These are phyloP conservation scores for Gossypium lobatum DNA, from an alignment of 441 rosid species.

Conservation along the genomic window DNA sequence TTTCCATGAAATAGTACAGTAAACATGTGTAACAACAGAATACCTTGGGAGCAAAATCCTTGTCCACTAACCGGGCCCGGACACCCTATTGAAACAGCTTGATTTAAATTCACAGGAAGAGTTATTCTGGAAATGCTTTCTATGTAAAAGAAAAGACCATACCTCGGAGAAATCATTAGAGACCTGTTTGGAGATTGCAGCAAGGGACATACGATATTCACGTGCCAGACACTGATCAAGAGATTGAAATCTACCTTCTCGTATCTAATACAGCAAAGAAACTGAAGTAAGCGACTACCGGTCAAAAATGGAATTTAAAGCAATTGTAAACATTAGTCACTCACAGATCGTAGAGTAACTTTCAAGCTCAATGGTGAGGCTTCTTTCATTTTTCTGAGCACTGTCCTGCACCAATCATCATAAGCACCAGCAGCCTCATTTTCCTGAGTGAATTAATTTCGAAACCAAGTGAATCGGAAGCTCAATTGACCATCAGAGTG, in stretches of 20 bases:
- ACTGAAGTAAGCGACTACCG: neutral
- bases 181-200: constrained; percentile 44
- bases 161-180: constrained; percentile 75
- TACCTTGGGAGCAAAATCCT: constrained; percentile 94
- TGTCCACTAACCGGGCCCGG: constrained; percentile 68
- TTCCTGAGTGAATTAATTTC: constrained; percentile 36
- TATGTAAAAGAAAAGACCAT: constrained; percentile 7
- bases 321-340: constrained; percentile 13
- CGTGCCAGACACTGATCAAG: constrained; percentile 82
- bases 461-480: neutral
- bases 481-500: neutral
- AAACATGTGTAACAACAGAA: neutral
- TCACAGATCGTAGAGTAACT: constrained; percentile 72
- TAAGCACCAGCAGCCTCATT: constrained; percentile 41
- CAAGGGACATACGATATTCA: constrained; percentile 64
- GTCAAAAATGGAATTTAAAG: constrained; percentile 13
- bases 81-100: constrained; percentile 45
- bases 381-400: constrained; percentile 56
- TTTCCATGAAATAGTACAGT: neutral
- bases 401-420: constrained; percentile 53
- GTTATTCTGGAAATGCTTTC: neutral
- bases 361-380: constrained; percentile 89
- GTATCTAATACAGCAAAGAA: constrained; percentile 41
- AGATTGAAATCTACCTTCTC: constrained; percentile 85
- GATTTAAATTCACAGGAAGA: constrained; percentile 4